These are phyloP conservation scores for Aspergillus caelatus DNA, from an alignment of 2,329 filamentous ascomycete species.

Conservation along the genomic window DNA sequence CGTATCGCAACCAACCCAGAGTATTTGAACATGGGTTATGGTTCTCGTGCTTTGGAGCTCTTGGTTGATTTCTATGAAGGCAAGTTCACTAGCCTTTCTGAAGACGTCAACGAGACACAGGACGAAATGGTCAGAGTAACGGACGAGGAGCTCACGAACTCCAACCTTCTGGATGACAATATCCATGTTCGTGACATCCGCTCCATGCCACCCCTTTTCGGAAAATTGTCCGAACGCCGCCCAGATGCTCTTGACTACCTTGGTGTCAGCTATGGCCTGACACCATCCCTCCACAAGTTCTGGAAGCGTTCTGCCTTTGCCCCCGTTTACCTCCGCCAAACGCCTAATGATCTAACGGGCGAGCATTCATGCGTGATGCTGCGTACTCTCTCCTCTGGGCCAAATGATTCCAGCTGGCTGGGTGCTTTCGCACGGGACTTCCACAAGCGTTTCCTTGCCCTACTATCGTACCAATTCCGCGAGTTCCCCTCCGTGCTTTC, in stretches of 20 bases:
- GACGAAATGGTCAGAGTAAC: conserved; percentile 76
- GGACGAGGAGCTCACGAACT: conserved; percentile 76
- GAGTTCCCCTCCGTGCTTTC: conserved; percentile 76
- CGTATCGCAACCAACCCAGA: conserved; percentile 96
- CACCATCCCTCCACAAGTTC: conserved; percentile 85
- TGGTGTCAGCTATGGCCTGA: conserved; percentile 93
- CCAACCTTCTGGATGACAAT: conserved; percentile 79
- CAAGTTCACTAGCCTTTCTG: conserved; percentile 82
- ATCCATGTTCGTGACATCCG: conserved; percentile 87
- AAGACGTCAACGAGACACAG: conserved; percentile 58
- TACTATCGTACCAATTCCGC: conserved; percentile 92
- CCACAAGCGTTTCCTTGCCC: conserved; percentile 85
- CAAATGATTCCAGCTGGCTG: conserved; percentile 78
- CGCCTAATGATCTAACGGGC: conserved; percentile 91
- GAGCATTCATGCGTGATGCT: conserved; percentile 99
- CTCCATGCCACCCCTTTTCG: conserved; percentile 90
- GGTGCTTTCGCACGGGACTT: conserved; percentile 91
- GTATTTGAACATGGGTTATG: conserved; percentile 90
- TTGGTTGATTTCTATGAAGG: conserved; percentile 93
- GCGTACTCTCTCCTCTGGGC: conserved; percentile 65
- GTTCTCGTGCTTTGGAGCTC: conserved; percentile 82
- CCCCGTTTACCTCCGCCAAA: conserved; percentile 92
- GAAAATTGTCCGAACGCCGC: conserved; percentile 80
- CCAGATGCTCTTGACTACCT: conserved; percentile 85
- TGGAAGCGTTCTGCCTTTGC: conserved; percentile 89